A percentile compares a stretch with the other conserved stretches of the same genome.
Evolutionary conservation across 176 grass and related monocot genomes (phyloP).

Genomic region (Leersia perrieri): DNA sequence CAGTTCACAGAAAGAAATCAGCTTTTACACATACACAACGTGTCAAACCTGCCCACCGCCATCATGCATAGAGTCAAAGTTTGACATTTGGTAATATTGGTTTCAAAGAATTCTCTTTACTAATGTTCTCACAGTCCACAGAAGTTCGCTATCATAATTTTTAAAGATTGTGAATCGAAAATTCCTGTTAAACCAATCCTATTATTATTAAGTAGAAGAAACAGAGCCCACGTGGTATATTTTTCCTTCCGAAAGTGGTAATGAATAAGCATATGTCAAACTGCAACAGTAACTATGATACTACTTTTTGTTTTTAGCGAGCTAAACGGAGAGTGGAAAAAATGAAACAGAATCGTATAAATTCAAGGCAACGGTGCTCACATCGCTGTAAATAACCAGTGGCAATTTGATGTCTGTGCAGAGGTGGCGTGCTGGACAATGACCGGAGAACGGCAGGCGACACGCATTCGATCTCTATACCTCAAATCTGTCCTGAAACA

Average conservation of each 20-base stretch:
- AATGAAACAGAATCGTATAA: not conserved
- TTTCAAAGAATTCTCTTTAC: not conserved
- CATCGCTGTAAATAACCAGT: not conserved
- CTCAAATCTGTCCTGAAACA: conserved; percentile 72
- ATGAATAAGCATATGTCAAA: not conserved
- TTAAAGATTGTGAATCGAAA: not conserved
- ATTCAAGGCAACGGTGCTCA: not conserved
- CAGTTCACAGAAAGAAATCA: no score
- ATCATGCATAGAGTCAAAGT: conserved; percentile 7
- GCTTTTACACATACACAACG: not conserved
- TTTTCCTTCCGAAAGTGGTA: not conserved
- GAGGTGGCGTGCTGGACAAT: conserved; percentile 88
- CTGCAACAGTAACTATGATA: not conserved
- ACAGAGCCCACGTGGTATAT: not conserved
- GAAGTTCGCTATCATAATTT: not conserved
- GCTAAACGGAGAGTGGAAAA: not conserved
- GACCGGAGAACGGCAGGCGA: conserved; percentile 72
- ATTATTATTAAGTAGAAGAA: not conserved
- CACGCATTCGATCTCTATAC: conserved; percentile 61
- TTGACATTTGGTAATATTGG: not conserved
- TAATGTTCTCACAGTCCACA: not conserved
- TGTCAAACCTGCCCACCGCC: conserved; percentile 1
- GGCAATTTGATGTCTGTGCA: not conserved
- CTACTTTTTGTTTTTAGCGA: not conserved
- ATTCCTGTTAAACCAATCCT: not conserved